Evolutionary conservation across 2,329 filamentous ascomycete genomes (phyloP).

Genomic region (Nothophoma quercina): DNA sequence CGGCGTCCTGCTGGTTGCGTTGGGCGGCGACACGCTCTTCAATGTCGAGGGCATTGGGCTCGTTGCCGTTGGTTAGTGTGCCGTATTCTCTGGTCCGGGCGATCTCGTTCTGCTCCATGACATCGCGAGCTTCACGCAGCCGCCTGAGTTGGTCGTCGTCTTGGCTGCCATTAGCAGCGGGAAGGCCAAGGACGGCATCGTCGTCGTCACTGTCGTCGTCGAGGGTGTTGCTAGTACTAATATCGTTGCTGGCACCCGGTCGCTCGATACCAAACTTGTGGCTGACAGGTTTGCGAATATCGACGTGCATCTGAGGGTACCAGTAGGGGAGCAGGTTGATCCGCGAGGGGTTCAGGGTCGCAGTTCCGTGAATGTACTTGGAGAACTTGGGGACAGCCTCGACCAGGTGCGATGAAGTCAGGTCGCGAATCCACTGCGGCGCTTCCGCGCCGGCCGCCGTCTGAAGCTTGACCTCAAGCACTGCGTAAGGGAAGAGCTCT

Average conservation of each 20-base stretch:
- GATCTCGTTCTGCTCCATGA: conserved; percentile 59
- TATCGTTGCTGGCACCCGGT: conserved; percentile 74
- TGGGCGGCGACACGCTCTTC: conserved; percentile 81
- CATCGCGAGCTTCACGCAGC: conserved; percentile 60
- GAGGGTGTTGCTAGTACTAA: conserved; percentile 78
- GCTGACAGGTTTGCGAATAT: conserved; percentile 90
- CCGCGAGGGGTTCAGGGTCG: conserved; percentile 81
- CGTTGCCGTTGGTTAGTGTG: conserved; percentile 48
- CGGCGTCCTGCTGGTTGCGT: conserved; percentile 71
- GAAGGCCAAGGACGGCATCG: conserved; percentile 46
- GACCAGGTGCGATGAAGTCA: conserved; percentile 91
- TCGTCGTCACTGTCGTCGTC: conserved; percentile 76
- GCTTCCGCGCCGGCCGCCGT: conserved; percentile 95
- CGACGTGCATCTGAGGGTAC: conserved; percentile 98
- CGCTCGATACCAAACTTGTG: conserved; percentile 92
- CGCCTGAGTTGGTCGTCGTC: conserved; percentile 56
- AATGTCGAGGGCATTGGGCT: conserved; percentile 67
- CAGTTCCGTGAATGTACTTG: conserved; percentile 97
- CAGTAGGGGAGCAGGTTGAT: conserved; percentile 95
- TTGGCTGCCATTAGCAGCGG: conserved; percentile 39
- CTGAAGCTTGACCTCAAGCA: conserved; percentile 96
- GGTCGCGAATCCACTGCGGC: conserved; percentile 93
- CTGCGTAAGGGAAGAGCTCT: conserved; percentile 91
- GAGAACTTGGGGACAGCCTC: conserved; percentile 99
- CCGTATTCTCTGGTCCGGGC: conserved; percentile 58